Base-by-base conservation (phyloP, 495 filamentous ascomycete genomes). In the Hypoxylon intermedium region DNA sequence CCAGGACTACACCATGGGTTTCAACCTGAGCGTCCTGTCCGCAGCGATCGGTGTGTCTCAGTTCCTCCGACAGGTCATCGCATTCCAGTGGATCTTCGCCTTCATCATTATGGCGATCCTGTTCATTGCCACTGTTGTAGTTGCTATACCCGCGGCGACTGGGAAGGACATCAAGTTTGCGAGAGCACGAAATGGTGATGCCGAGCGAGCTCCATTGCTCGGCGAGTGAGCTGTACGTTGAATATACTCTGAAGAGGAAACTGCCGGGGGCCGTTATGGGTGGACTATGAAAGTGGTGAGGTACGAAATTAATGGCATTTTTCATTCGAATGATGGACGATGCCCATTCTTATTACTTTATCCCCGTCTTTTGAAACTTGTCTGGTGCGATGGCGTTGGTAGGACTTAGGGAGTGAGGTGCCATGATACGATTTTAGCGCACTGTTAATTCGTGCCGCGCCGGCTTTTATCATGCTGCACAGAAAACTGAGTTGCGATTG, bases 41-140 rank as follows among this genome's bases (percentile, higher is more conserved):
- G 84, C 90, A 9, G 87, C 89, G 9, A 81, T 95, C 43, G 91
- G 89, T 9, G 83, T 95, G 12, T 80, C 82, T 12, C 91, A 96
- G 70, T 83, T 94, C 73, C 72, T 83, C 33, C 79, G 82, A 66
- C 86, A 89, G 72, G 68, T 85, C 33, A 80, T 93, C 57, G 85
- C 89, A 1, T 75, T 94, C 50, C 92, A 97, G 76, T 95, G 90
- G 92, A 92, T 92, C 72, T 96, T 95, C 69, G 90, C 91, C 24
- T 93, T 95, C 65, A 79, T 84, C 58, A 88, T 95, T 71, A 92
- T 93, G 81, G 85, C 77, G 1, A 70, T 91, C 33, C 82, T 95
- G 46, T 85, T 92, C 67, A 65, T 90, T 7, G 70, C 78, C 2
- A 89, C 87, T 1, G 46, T 88, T 0, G 74, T 83, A 21, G 77